phyloP scores from a whole-genome alignment of 768 basidiomycete species.

The Kwoniella dejecticola region DNA sequence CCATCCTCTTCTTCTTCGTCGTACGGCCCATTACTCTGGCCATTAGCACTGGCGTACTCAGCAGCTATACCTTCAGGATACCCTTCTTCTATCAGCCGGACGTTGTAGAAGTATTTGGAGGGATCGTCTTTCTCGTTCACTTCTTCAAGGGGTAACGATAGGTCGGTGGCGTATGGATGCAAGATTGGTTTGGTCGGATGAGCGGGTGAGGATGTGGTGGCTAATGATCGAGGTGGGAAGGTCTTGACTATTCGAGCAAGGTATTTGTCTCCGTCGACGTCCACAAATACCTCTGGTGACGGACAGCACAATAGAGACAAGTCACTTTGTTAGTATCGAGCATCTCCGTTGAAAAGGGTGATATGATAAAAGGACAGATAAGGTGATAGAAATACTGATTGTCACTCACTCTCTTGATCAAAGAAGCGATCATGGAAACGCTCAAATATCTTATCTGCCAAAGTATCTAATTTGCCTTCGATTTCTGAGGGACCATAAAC shows the following conservation, averaged over 20 bases:
- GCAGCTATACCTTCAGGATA: slow-evolving; percentile 28
- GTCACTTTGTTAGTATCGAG: background rate
- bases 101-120: slow-evolving; percentile 78
- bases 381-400: too few relatives aligned
- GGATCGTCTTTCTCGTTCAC: slow-evolving; percentile 75
- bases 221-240: slow-evolving; percentile 59
- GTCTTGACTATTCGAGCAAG: slow-evolving; percentile 76
- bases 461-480: slow-evolving; percentile 89
- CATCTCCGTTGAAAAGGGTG: background rate
- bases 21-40: slow-evolving; percentile 21
- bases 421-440: slow-evolving; percentile 97
- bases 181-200: slow-evolving; percentile 26
- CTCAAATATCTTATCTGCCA: slow-evolving; percentile 92
- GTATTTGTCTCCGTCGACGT: slow-evolving; percentile 83
- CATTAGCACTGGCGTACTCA: slow-evolving; percentile 37
- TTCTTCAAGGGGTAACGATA: slow-evolving; percentile 73
- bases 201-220: slow-evolving; percentile 23
- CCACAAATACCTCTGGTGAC: slow-evolving; percentile 82
- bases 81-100: slow-evolving; percentile 66
- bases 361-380: too few relatives aligned
- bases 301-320: slow-evolving; percentile 2
- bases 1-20: slow-evolving; percentile 34
- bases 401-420: slow-evolving; percentile 75
- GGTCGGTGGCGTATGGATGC: slow-evolving; percentile 76
- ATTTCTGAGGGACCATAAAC: slow-evolving; percentile 66